Base-by-base conservation (phyloP, 2,329 filamentous ascomycete species). In the Penicillium verrucosum region DNA sequence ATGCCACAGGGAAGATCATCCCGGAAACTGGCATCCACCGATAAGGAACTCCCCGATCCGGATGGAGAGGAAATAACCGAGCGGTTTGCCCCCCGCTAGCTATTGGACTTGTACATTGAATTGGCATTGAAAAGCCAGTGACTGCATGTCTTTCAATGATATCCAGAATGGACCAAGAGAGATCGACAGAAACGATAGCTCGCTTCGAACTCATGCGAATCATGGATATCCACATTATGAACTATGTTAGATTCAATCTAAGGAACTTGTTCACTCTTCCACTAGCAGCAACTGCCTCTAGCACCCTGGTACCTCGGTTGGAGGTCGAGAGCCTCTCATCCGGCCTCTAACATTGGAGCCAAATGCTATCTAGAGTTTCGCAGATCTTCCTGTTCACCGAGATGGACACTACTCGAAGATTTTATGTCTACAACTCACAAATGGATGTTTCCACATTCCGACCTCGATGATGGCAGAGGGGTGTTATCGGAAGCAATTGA, bases 291-390 rank as follows among this genome's bases (percentile, higher is more conserved):
- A 25, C 59, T 37, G 25, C 32, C 37, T 51, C 47, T 50, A 57
- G 50, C 29, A 12, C 47, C n/a, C 10, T 30, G 6, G 12, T 23
- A 12, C 41, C 48, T 52, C 41, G 41, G 41, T 8, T n/a, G 12
- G 8, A 10, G n/a, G 12, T 18, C 18, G 12, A 27, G 21, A 46
- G 5, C 41, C 48, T 46, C 49, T 42, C 16, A 6, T 3, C 14
- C 21, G 12, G 5, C 32, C 25, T 37, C 43, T 42, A 14, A 44
- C 1, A 29, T 44, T 34, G 16, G 23, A 23, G 10, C 5, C 11
- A 43, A 25, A 16, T 57, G 11, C 45, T 64, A 63, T 63, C 62
- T 61, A 60, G 16, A 61, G 47, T 60, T 50, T 54, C 43, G 54
- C 25, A 36, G 50, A 63, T 63, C 60, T 16, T 37, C n/a, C 37